Evolutionary conservation across 352 stramenopile species (phyloP).

Genomic region (Phytophthora ramorum): DNA sequence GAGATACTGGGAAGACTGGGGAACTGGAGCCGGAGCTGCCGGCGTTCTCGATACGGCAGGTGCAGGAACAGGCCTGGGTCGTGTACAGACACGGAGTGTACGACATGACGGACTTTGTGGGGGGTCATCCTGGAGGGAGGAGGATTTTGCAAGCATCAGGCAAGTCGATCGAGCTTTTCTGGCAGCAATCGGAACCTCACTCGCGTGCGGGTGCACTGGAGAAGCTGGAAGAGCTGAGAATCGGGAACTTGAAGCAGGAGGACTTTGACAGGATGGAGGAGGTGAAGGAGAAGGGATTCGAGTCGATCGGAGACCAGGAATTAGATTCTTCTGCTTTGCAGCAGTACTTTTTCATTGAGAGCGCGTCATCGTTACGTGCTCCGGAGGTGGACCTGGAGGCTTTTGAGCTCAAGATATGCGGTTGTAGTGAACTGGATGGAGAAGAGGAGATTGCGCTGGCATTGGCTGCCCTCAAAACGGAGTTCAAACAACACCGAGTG

Average conservation of each 20-base stretch:
- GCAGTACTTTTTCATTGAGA: conserved; percentile 24
- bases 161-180: conserved; percentile 35
- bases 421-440: neutral
- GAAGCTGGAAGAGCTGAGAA: conserved; percentile 22
- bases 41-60: conserved; percentile 29
- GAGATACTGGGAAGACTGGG: neutral
- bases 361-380: neutral
- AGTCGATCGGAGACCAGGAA: neutral
- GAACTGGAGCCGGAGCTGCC: conserved; percentile 14
- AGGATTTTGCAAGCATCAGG: conserved; percentile 26
- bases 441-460: conserved; percentile 52
- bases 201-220: conserved; percentile 1
- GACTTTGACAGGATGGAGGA: conserved; percentile 25
- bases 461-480: conserved; percentile 88
- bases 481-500: conserved; percentile 80
- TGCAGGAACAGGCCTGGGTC: conserved; percentile 22
- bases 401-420: conserved; percentile 24
- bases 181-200: conserved; percentile 31
- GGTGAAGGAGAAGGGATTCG: conserved; percentile 1
- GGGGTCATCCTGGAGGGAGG: conserved; percentile 18
- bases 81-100: conserved; percentile 36
- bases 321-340: conserved; percentile 1
- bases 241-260: conserved; percentile 27
- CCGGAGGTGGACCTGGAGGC: conserved; percentile 4
- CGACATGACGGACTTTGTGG: conserved; percentile 30